Base-by-base conservation (phyloP, 1,139 yeast genomes). In the Zygosaccharomyces pseudobailii region DNA sequence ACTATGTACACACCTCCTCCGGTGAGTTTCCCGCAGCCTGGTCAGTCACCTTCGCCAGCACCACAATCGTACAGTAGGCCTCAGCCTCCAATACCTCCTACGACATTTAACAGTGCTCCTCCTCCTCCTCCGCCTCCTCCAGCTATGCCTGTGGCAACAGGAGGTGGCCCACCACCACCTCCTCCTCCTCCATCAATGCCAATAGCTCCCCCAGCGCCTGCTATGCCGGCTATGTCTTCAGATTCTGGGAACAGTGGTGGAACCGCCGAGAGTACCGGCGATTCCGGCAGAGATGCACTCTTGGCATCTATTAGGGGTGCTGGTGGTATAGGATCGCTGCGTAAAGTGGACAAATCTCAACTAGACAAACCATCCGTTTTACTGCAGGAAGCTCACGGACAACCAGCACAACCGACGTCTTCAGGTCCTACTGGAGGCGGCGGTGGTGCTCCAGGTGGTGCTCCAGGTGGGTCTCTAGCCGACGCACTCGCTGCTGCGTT, bases 401-500 rank as follows among this genome's bases (percentile, higher is more conserved):
- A 80, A 46, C 46, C 58, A 6, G 48, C 56, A 28, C 55, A 56
- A 28, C 48, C 56, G 5, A 5, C 56, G 21, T 55, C 68, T 3
- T 53, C 71, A 1, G 59, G 71, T 2, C 65, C 72, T 6, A 58
- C 70, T 3, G 62, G 68, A 6, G 65, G 63, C 10, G 66, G 71
- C 2, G 66, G 71, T 17, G 75, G 76, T 4, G 53, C 52, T 3
- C 73, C 74, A 2, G n/a, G n/a, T n/a, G n/a, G n/a, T n/a, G n/a
- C n/a, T n/a, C n/a, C n/a, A n/a, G 71, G 71, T 9, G 56, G 53
- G 4, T 75, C 79, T 40, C 71, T 89, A 45, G 96, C 96, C 0
- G 95, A 87, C 65, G 96, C 96, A 0, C 72, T 90, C 46, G 90
- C 95, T 3, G 87, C 85, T 24, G 97, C 97, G 1, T 74, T 90